These are phyloP conservation scores for Candida loeiensis DNA, from an alignment of 805 yeast species.

Conservation along the genomic window DNA sequence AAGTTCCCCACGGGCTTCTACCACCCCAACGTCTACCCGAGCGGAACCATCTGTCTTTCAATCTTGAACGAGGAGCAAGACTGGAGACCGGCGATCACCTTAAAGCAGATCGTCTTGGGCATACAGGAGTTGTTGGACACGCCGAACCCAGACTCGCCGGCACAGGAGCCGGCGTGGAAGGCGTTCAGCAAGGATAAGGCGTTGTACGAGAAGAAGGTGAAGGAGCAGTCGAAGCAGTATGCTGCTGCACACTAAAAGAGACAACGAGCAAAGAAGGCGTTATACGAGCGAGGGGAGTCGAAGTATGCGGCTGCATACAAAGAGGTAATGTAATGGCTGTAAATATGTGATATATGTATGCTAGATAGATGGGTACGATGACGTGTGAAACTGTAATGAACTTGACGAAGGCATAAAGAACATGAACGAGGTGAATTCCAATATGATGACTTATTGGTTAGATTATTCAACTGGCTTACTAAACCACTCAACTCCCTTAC, in stretches of 20 bases:
- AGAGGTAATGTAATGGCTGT: too few species aligned
- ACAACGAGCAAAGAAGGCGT: too few species aligned
- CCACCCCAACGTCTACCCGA: constrained; percentile 97
- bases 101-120: constrained; percentile 86
- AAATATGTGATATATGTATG: too few species aligned
- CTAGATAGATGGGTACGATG: too few species aligned
- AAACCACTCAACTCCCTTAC: too few species aligned
- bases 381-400: too few species aligned
- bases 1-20: constrained; percentile 85
- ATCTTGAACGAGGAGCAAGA: constrained; percentile 93
- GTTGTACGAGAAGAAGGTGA: constrained; percentile 71
- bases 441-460: too few species aligned
- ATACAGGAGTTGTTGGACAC: constrained; percentile 84
- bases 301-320: too few species aligned
- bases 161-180: constrained; percentile 96
- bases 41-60: constrained; percentile 92
- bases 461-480: too few species aligned
- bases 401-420: too few species aligned
- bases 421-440: too few species aligned
- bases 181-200: constrained; percentile 68
- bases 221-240: constrained; percentile 75
- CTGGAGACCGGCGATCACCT: constrained; percentile 96
- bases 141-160: constrained; percentile 95
- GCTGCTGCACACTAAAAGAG: constrained; percentile 33
- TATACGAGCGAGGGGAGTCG: too few species aligned